Percentiles rank a stretch among this genome's conserved stretches.
phyloP scores from a whole-genome alignment of 2,329 filamentous ascomycete genomes.

The Fusarium pseudograminearum region DNA sequence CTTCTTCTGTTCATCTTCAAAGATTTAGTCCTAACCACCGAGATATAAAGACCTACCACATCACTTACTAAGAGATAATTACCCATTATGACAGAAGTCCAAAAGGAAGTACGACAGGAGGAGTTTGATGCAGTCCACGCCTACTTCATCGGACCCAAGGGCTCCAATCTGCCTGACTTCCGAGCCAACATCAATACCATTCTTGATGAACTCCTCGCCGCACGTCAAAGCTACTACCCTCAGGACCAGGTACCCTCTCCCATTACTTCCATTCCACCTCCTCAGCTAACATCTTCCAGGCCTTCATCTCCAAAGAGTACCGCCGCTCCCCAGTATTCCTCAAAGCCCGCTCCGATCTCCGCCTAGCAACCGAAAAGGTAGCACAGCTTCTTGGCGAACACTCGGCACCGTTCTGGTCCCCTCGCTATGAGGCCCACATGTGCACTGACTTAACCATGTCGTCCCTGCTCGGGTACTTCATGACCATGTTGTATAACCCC shows the following conservation, averaged over 20 bases:
- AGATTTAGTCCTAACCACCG: too few relatives aligned
- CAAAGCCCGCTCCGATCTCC: conserved; percentile 50
- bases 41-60: not conserved
- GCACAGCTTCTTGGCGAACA: conserved; percentile 56
- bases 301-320: conserved; percentile 54
- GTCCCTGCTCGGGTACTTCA: conserved; percentile 59
- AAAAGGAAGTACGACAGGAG: conserved; percentile 20
- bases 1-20: fast-evolving
- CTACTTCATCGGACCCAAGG: conserved; percentile 59
- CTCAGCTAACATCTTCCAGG: not conserved
- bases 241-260: conserved; percentile 50
- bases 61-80: not conserved
- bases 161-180: conserved; percentile 57
- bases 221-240: conserved; percentile 53
- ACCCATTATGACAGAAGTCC: conserved; percentile 16
- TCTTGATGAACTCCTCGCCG: conserved; percentile 52
- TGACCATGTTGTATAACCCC: conserved; percentile 64
- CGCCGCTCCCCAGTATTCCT: conserved; percentile 53
- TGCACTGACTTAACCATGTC: conserved; percentile 58
- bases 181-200: conserved; percentile 55
- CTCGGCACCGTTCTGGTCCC: conserved; percentile 61
- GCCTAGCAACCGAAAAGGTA: conserved; percentile 51
- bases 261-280: fast-evolving
- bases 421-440: conserved; percentile 62
- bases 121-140: conserved; percentile 48